phyloP scores from a whole-genome alignment of 2,329 filamentous ascomycete species.

The Thielaviopsis populi region DNA sequence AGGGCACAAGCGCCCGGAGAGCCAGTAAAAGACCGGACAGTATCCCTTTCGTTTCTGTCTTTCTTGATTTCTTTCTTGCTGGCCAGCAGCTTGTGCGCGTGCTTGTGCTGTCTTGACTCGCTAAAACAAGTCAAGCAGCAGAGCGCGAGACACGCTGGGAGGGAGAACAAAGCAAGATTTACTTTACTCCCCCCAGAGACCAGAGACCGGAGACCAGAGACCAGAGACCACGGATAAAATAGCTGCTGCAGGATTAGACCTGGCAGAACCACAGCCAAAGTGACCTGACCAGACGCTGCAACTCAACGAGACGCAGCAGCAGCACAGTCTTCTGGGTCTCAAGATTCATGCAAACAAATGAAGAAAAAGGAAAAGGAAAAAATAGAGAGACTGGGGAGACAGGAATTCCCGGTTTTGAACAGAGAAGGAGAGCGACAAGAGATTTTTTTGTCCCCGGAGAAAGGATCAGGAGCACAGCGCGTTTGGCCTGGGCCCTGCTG shows the following conservation, averaged over 20 bases:
- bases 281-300: background rate
- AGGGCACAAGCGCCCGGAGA: background rate
- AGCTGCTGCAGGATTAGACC: background rate
- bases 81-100: too few relatives aligned
- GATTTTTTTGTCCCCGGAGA: background rate
- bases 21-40: background rate
- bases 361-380: slow-evolving; percentile 5
- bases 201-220: too few relatives aligned
- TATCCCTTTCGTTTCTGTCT: background rate
- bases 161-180: background rate
- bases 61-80: too few relatives aligned
- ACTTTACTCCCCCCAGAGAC: too few relatives aligned
- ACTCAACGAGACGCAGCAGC: background rate
- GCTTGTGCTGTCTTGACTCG: background rate
- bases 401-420: background rate
- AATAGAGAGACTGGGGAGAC: background rate
- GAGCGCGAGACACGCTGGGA: background rate
- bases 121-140: background rate
- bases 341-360: background rate
- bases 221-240: too few relatives aligned
- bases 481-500: background rate
- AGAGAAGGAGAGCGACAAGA: background rate
- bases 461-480: slow-evolving; percentile 1
- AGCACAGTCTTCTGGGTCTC: background rate
- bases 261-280: background rate